Percentiles rank a stretch among this genome's conserved stretches.
Evolutionary conservation across 177 flowering plant species (phyloP).

Genomic region (Vitis hybrid): DNA sequence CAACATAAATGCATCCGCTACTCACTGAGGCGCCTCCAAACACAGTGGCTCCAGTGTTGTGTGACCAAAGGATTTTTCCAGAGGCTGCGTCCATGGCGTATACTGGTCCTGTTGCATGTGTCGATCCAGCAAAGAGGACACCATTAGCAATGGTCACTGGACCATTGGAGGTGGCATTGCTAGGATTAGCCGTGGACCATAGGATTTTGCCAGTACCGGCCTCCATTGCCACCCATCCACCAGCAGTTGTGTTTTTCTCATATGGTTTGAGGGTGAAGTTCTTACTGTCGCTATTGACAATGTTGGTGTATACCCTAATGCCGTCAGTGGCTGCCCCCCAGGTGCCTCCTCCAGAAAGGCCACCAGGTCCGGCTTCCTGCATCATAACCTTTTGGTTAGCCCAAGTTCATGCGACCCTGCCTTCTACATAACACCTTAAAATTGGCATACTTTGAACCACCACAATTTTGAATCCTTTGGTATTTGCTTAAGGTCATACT

Average conservation of each 20-base stretch:
- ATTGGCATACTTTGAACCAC: background rate
- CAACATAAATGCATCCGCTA: slow-evolving; percentile 49
- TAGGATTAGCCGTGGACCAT: slow-evolving; percentile 56
- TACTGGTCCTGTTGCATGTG: slow-evolving; percentile 27
- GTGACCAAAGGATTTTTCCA: slow-evolving; percentile 49
- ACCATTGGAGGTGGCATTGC: slow-evolving; percentile 30
- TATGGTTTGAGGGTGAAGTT: slow-evolving; percentile 48
- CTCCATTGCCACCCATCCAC: slow-evolving; percentile 61
- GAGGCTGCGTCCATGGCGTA: slow-evolving; percentile 46
- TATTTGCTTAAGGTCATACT: no score
- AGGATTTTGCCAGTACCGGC: slow-evolving; percentile 36
- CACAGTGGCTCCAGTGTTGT: slow-evolving; percentile 45
- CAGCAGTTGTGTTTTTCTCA: slow-evolving; percentile 25
- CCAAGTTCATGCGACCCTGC: background rate
- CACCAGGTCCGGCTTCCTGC: slow-evolving; percentile 41
- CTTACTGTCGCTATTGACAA: slow-evolving; percentile 27
- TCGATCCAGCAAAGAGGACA: slow-evolving; percentile 49
- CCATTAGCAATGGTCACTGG: slow-evolving; percentile 52
- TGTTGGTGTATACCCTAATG: slow-evolving; percentile 40
- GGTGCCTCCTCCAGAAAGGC: slow-evolving; percentile 40
- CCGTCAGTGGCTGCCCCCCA: slow-evolving; percentile 49
- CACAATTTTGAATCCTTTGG: no score
- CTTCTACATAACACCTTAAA: background rate
- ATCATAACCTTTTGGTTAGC: background rate
- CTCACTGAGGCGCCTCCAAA: slow-evolving; percentile 51